Evolutionary conservation across 2,329 filamentous ascomycete species (phyloP).

Genomic region (Trichophyton rubrum): DNA sequence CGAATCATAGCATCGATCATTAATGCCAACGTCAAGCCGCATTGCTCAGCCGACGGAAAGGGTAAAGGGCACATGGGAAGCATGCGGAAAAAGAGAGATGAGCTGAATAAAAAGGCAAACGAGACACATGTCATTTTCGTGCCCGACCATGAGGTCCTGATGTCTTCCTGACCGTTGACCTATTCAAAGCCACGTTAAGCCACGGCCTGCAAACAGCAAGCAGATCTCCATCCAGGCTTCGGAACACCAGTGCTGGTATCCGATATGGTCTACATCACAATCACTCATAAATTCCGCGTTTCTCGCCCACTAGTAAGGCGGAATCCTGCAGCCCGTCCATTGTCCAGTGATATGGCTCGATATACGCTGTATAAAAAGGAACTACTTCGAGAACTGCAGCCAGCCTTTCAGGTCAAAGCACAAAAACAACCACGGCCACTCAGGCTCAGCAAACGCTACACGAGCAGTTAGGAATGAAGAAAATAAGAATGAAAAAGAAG

Average conservation of each 20-base stretch:
- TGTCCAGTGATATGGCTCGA: too few species aligned
- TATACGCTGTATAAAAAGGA: too few species aligned
- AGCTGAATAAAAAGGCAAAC: not conserved
- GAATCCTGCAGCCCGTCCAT: not conserved
- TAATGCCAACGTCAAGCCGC: not conserved
- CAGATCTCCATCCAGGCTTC: not conserved
- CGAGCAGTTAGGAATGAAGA: not conserved
- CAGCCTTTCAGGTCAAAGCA: not conserved
- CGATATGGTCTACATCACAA: not conserved
- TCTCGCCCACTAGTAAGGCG: not conserved
- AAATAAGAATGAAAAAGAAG: too few species aligned
- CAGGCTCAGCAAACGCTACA: not conserved
- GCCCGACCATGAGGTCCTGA: not conserved
- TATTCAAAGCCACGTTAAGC: conserved; percentile 1
- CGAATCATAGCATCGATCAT: not conserved
- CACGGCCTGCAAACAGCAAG: not conserved
- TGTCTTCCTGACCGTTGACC: not conserved
- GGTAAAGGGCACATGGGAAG: not conserved
- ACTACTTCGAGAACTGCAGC: too few species aligned
- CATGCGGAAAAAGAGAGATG: not conserved
- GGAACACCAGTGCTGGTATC: not conserved
- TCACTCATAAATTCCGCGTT: not conserved
- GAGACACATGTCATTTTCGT: not conserved
- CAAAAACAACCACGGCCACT: not conserved
- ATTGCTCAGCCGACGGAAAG: not conserved